Base-by-base conservation (phyloP, 306 rosid genomes). In the Rubus parviflorus region DNA sequence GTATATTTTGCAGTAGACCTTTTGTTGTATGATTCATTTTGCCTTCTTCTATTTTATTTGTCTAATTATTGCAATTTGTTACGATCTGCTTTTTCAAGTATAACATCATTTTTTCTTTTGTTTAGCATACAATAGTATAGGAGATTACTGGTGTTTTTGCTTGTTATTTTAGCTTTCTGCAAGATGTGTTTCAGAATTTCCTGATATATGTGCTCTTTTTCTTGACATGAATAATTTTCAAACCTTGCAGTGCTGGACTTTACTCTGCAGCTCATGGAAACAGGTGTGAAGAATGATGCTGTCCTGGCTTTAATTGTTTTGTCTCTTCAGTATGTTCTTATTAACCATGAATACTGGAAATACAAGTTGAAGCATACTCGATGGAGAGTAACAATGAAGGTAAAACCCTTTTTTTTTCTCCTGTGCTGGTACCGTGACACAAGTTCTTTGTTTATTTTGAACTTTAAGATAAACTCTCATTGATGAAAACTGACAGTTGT, bases 351-450 rank as follows among this genome's bases (percentile, higher is more conserved):
- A 80, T 87, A 83, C 77, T 92, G 98, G 97, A 92, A 89, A 81
- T 95, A 89, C 90, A 95, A 82, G 77, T 83, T 80, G 64, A 92
- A 89, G 86, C 90, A 92, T 75, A 85, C 82, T 80, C 92, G 92
- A 75, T 95, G 96, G 97, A 89, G 82, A 85, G 82, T 92, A 65
- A 92, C 97, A 70, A 74, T 89, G 79, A 95, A 95, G 98, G 97
- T 95, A 76, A 61, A 78, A 73, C 46, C 79, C 79, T 77, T 72
- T 49, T n/a, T n/a, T n/a, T 80, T 74, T 78, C 75, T 74, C 60
- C 60, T 57, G 15, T 70, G 67, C 66, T 60, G 41, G 9, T 57
- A 57, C 52, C 23, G 30, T 74, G 77, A 23, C 63, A 49, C 68
- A 52, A 62, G 43, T 70, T 75, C 13, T 58, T 22, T 65, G 10